Evolutionary conservation across 257 asterid species (phyloP).

Genomic region (Solanum appendiculatum): DNA sequence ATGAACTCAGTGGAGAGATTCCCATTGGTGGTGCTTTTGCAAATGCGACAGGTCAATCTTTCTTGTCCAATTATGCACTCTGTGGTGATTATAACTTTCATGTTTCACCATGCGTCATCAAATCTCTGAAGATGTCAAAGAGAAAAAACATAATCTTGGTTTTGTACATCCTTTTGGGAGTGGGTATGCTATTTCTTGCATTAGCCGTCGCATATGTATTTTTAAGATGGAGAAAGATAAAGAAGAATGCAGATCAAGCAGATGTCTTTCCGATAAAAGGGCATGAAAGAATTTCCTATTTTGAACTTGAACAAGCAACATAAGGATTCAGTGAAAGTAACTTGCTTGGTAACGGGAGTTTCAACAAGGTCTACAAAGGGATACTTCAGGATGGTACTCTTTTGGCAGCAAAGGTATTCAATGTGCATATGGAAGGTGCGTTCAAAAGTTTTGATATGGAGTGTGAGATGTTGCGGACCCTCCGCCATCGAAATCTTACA

Average conservation of each 20-base stretch:
- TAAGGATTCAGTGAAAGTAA: not conserved
- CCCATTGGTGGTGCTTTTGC: not conserved
- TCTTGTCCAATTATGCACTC: not conserved
- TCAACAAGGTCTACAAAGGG: not conserved
- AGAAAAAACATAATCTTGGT: not conserved
- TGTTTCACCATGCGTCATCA: not conserved
- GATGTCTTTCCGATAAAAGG: not conserved
- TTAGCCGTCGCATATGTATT: not conserved
- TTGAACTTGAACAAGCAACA: too few species aligned
- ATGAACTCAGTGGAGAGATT: not conserved
- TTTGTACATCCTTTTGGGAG: not conserved
- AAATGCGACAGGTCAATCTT: not conserved
- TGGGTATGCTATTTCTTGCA: not conserved
- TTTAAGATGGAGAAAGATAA: not conserved
- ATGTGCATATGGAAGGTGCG: not conserved
- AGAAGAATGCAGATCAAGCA: not conserved
- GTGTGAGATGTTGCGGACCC: not conserved
- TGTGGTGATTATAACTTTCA: not conserved
- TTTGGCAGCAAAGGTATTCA: not conserved
- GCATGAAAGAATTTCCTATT: too few species aligned
- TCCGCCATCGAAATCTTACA: not conserved
- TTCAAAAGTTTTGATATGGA: not conserved
- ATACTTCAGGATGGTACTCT: not conserved
- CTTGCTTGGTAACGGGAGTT: not conserved
- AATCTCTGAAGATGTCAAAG: too few species aligned